Conservation (phyloP, 345 rosid species). For the Gossypium mustelinum region DNA sequence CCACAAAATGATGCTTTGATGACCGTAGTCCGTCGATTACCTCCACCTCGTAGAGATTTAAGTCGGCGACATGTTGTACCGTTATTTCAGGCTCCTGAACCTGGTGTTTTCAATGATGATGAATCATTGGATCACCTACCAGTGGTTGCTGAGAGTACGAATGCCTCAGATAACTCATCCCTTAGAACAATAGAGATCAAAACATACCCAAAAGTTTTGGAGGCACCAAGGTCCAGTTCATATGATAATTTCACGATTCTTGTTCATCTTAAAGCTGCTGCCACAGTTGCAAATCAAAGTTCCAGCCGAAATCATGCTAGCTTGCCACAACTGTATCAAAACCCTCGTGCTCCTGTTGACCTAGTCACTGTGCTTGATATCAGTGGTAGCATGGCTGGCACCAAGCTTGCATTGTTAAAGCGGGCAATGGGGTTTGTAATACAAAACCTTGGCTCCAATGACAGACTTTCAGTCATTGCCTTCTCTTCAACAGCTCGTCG, state of each 20-base stretch:
- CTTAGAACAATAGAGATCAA: slow-evolving; percentile 52
- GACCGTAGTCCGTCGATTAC: slow-evolving; percentile 49
- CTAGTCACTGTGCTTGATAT: slow-evolving; percentile 90
- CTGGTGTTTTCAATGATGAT: slow-evolving; percentile 67
- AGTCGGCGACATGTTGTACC: slow-evolving; percentile 55
- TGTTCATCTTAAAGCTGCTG: slow-evolving; percentile 80
- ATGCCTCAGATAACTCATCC: slow-evolving; percentile 28
- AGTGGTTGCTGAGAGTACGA: slow-evolving; percentile 31
- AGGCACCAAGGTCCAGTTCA: slow-evolving; percentile 44
- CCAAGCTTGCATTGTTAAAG: slow-evolving; percentile 89
- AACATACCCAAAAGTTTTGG: slow-evolving; percentile 70
- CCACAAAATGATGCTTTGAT: slow-evolving; percentile 53
- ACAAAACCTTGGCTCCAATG: slow-evolving; percentile 84
- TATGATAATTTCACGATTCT: slow-evolving; percentile 63
- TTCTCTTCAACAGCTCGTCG: slow-evolving; percentile 96
- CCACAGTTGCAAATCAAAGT: slow-evolving; percentile 32
- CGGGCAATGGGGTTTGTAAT: slow-evolving; percentile 99
- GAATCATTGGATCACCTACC: slow-evolving; percentile 64
- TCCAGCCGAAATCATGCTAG: slow-evolving; percentile 29
- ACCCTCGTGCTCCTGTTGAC: slow-evolving; percentile 78
- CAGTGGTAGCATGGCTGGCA: slow-evolving; percentile 99
- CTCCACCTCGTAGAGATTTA: slow-evolving; percentile 53
- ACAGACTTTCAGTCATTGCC: slow-evolving; percentile 96
- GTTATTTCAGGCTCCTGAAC: slow-evolving; percentile 61
- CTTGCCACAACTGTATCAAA: slow-evolving; percentile 36